These are phyloP conservation scores for Phytophthora agathidicida DNA, from an alignment of 352 stramenopile genomes.

Conservation along the genomic window DNA sequence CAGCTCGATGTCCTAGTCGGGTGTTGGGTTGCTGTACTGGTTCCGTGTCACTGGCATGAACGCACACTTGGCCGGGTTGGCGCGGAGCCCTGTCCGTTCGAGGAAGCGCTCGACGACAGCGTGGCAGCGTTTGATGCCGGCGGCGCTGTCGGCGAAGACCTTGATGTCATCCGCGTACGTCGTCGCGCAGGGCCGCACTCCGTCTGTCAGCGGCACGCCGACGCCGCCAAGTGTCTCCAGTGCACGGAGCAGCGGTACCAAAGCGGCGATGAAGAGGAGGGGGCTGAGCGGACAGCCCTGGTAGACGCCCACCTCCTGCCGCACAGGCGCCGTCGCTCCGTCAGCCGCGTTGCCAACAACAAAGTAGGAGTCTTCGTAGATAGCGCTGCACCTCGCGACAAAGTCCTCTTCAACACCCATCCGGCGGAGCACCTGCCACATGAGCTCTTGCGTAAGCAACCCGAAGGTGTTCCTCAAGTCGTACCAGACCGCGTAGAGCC, in stretches of 20 bases:
- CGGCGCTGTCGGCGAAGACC: neutral
- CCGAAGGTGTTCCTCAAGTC: slow-evolving; percentile 31
- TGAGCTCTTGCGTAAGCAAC: slow-evolving; percentile 9
- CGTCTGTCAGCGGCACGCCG: slow-evolving; percentile 5
- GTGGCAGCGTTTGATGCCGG: slow-evolving; percentile 10
- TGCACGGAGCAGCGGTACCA: slow-evolving; percentile 9
- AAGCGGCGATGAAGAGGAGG: slow-evolving; percentile 26
- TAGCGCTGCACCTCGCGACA: slow-evolving; percentile 2
- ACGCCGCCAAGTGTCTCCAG: slow-evolving; percentile 1
- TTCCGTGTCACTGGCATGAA: neutral
- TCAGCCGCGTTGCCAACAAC: slow-evolving; percentile 18
- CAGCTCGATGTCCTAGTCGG: slow-evolving; percentile 2
- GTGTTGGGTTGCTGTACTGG: slow-evolving; percentile 13
- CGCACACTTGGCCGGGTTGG: slow-evolving; percentile 19
- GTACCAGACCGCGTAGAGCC: slow-evolving; percentile 31
- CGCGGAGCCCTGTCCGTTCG: neutral
- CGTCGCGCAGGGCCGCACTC: neutral
- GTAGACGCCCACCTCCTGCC: slow-evolving; percentile 22
- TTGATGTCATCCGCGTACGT: slow-evolving; percentile 17
- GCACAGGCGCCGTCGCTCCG: slow-evolving; percentile 23
- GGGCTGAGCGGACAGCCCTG: slow-evolving; percentile 31
- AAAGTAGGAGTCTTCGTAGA: slow-evolving; percentile 14
- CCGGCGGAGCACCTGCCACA: slow-evolving; percentile 20
- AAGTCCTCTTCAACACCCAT: slow-evolving; percentile 14
- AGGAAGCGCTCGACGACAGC: slow-evolving; percentile 8